A percentile compares a stretch with the other conserved stretches of the same genome.
phyloP scores from a whole-genome alignment of 1,139 yeast species.

The Candida sp. region DNA sequence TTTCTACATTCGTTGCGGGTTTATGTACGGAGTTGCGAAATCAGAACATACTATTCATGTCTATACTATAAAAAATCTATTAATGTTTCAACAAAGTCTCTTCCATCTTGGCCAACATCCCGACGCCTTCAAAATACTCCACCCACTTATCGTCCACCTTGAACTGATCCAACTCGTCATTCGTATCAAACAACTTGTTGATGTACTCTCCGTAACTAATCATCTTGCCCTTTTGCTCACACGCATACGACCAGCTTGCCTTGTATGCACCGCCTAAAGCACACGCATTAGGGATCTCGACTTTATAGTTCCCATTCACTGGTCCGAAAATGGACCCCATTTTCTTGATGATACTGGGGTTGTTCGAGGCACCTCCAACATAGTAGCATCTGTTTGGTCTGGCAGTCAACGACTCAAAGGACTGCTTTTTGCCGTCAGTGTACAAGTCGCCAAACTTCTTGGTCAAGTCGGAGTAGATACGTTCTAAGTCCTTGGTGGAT shows the following conservation, averaged over 20 bases:
- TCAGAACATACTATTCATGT: not conserved
- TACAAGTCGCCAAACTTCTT: slow-evolving; percentile 44
- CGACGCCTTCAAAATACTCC: slow-evolving; percentile 53
- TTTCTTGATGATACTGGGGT: slow-evolving; percentile 65
- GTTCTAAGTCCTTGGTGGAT: slow-evolving; percentile 15
- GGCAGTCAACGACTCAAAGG: slow-evolving; percentile 44
- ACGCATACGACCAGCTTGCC: slow-evolving; percentile 70
- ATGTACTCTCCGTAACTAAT: slow-evolving; percentile 49
- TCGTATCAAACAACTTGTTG: slow-evolving; percentile 44
- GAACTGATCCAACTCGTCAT: slow-evolving; percentile 48
- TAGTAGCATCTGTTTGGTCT: slow-evolving; percentile 76
- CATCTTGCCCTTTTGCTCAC: slow-evolving; percentile 40
- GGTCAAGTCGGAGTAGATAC: slow-evolving; percentile 27
- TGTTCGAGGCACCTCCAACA: slow-evolving; percentile 90
- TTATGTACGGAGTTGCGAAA: not conserved
- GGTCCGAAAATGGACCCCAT: slow-evolving; percentile 77
- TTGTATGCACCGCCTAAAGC: slow-evolving; percentile 95
- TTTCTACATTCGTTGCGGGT: too few species aligned
- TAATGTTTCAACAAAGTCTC: slow-evolving; percentile 20
- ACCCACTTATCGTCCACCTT: slow-evolving; percentile 49
- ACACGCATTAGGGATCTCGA: slow-evolving; percentile 88
- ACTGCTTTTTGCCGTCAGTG: slow-evolving; percentile 56
- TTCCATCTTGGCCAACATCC: slow-evolving; percentile 55
- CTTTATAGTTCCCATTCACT: slow-evolving; percentile 64
- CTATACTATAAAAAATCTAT: not conserved